Evolutionary conservation across 768 basidiomycete genomes (phyloP), one percentile per base, ranked within the genome.

Genomic region (Russula sp.): DNA sequence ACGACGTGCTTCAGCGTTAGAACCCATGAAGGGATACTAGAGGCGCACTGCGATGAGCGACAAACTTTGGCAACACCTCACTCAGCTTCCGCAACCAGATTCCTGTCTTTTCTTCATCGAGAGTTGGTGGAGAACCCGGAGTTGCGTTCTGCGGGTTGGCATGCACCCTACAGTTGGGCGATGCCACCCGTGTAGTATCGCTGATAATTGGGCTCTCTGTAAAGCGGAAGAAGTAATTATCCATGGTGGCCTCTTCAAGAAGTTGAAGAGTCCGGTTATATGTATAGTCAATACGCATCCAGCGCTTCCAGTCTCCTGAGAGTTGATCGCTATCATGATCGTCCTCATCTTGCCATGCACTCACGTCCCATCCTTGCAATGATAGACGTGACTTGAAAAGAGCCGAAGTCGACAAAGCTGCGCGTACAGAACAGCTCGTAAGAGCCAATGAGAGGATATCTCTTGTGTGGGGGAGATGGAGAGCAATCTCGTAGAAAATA

Each of bases 1-100:
- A 32, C 34, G 8, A 34, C 35, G 27, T 14, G 27, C n/a, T 32
- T 40, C n/a, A 16, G 18, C 5, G 18, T 32, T 40, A 31, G 10
- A n/a, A 20, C 7, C 7, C 18, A 50, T 14, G 37, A 32, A 3
- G 18, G n/a, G 39, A 10, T 2, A 6, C 34, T 31, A 32, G 31
- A 32, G 22, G 42, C 63, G 39, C 42, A 64, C 63, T 47, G n/a
- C 50, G 63, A 50, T 64, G 63, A 5, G 27, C 18, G 47, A 55
- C 22, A 42, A 59, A 48, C 40, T 20, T 4, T 18, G 63, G 63
- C 7, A 64, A 39, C 8, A 59, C 57, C 2, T 14, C 5, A 39
- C 58, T 64, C 48, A 59, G 22, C 52, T 52, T 54, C 16, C n/a
- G 37, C 18, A 49, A 22, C 63, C 63, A 64, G 39, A 0, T 6